Base-by-base conservation (phyloP, 805 yeast species). In the Starmerella stellata region DNA sequence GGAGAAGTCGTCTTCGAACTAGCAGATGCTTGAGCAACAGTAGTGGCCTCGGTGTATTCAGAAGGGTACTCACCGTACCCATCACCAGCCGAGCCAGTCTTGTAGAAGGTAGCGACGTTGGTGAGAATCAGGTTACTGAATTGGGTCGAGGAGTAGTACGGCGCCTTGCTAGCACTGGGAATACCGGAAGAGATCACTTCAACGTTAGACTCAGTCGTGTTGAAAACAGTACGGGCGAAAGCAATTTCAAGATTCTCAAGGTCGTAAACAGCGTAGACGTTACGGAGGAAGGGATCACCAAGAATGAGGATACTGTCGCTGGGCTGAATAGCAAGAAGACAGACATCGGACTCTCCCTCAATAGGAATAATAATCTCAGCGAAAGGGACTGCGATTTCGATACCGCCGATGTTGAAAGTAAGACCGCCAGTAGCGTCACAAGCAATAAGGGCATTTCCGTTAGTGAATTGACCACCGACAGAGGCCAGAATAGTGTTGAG, bases 191-290 rank as follows among this genome's bases (percentile, higher is more conserved):
- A n/a, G 36, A 52, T 52, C 21, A 42, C 52, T 30, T 53, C 59
- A 37, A 54, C 43, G 18, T 41, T 37, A 8, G 56, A 23, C 16
- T 44, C 48, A 20, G 52, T 39, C 14, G 39, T 44, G 44, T 54
- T 48, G 41, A 39, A 51, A 19, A 39, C 43, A 30, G 69, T 64
- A 41, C 63, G 67, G 17, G 76, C 82, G 40, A 78, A 43, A 0
- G 75, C 69, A 25, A 77, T 59, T 50, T 69, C 63, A 35, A 53
- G 55, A 48, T 66, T 67, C 21, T 74, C 80, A 36, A 75, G 59
- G 53, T 79, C 79, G 54, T 67, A 75, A 14, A 75, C 81, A 20
- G 69, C 66, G 52, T 78, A 79, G 4, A 75, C 76, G 28, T 69
- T 65, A 38, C 79, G 63, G 45, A 78, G 57, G 51, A 78, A 69